Percentiles rank a stretch among this genome's conserved stretches.
Conservation (phyloP, 441 rosid genomes). For the Pelargonium cotyledonis region DNA sequence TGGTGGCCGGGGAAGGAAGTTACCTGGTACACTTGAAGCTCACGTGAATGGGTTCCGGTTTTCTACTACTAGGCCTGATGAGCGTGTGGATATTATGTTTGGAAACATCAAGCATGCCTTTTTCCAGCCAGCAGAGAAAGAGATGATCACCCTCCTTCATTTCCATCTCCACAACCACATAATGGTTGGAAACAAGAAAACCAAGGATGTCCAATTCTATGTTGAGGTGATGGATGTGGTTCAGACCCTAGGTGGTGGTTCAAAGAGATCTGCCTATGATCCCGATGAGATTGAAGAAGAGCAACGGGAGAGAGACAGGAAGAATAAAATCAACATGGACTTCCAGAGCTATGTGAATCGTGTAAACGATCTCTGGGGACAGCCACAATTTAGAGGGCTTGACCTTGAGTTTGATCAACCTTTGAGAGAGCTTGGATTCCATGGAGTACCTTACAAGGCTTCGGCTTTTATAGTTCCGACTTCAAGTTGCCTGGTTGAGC, state of each 20-base stretch:
- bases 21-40: constrained; percentile 31
- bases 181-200: constrained; percentile 35
- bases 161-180: constrained; percentile 36
- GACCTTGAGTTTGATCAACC: constrained; percentile 38
- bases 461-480: constrained; percentile 36
- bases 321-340: constrained; percentile 28
- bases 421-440: constrained; percentile 33
- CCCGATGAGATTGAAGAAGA: constrained; percentile 40
- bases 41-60: constrained; percentile 31
- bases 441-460: constrained; percentile 34
- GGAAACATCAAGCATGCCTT: constrained; percentile 31
- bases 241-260: constrained; percentile 32
- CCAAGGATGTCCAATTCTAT: constrained; percentile 31
- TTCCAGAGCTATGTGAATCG: constrained; percentile 25
- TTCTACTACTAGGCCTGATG: constrained; percentile 33
- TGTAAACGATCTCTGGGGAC: constrained; percentile 31
- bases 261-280: constrained; percentile 34
- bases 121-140: constrained; percentile 37
- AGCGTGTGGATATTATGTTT: constrained; percentile 30
- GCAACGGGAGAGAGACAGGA: constrained; percentile 32
- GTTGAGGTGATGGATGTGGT: constrained; percentile 38
- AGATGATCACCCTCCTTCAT: constrained; percentile 35
- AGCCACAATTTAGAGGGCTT: constrained; percentile 27
- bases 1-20: constrained; percentile 36
- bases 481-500: constrained; percentile 33